Base-by-base conservation (phyloP, 2,329 filamentous ascomycete genomes). In the Trichoderma sp. region DNA sequence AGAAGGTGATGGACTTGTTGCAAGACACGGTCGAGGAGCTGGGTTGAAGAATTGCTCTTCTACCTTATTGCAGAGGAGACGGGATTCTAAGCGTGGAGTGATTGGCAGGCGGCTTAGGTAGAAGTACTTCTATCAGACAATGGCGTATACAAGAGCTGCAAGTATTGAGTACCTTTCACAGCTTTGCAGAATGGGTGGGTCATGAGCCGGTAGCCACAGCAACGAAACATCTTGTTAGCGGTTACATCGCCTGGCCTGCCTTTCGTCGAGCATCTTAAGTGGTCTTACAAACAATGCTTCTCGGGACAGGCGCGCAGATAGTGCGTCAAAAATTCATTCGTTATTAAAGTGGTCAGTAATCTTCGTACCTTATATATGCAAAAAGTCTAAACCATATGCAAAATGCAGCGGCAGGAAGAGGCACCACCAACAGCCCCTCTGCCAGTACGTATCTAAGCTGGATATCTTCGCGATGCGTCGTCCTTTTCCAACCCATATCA, bases 141-240 rank as follows among this genome's bases (percentile, higher is more conserved):
- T 19, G 7, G 2, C 26, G 19, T 7, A 2, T 45, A 12, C 34
- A 14, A 5, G 19, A 9, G 19, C 14, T 3, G 5, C 3, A 30
- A 15, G 57, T 60, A 21, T 1, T 6, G 5, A 9, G n/a, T 54
- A 54, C 59, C 59, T 61, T 24, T 6, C 34, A 21, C 41, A 61
- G 17, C 17, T 51, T 26, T 24, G 26, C n/a, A 14, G 58, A 63
- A 51, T 39, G 3, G 14, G 12, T 39, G 34, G 34, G 12, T 39
- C 34, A 14, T 5, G 5, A 39, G 4, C 12, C 4, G 12, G 64
- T 66, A 47, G 24, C 60, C 44, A 66, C 60, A 45, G 64, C 64
- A 66, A 66, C 64, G 9, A n/a, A n/a, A 21, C 28, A 43, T 7
- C 10, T 47, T 19, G 44, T 5, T 12, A 48, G n/a, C 4, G 24